A percentile compares a stretch with the other conserved stretches of the same genome.
Conservation (phyloP, 2,329 filamentous ascomycete genomes). For the Pseudogymnoascus pannorum region DNA sequence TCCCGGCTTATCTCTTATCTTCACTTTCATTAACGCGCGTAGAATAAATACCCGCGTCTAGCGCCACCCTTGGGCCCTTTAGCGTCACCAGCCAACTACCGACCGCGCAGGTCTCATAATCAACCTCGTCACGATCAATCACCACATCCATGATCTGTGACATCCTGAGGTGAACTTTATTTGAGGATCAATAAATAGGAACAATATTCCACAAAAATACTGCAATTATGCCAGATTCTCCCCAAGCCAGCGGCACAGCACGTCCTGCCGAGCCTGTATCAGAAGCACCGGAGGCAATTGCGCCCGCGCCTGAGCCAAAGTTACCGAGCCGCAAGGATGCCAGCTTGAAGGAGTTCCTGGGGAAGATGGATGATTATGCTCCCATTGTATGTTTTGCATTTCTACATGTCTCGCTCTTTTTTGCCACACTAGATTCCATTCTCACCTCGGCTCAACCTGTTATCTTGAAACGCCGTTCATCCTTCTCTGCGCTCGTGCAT, state of each 20-base stretch:
- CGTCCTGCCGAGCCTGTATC: constrained; percentile 1
- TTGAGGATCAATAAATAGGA: not conserved
- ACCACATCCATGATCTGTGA: not conserved
- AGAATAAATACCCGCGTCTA: not conserved
- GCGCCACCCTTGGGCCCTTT: not conserved
- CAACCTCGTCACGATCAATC: constrained; percentile 5
- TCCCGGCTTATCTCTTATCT: constrained; percentile 3
- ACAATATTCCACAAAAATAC: not conserved
- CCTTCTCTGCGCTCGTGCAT: not conserved
- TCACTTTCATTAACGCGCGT: not conserved
- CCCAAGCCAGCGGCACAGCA: not conserved
- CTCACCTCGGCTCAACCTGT: not conserved
- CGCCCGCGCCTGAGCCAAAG: constrained; percentile 49
- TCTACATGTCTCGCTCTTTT: not conserved
- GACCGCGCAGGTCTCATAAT: constrained; percentile 3
- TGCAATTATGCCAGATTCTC: not conserved
- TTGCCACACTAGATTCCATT: not conserved
- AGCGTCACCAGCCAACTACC: constrained; percentile 1
- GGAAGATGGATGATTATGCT: constrained; percentile 97
- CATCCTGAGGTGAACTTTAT: not conserved
- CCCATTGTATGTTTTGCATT: constrained; percentile 66
- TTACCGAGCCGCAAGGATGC: constrained; percentile 82
- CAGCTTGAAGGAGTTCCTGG: constrained; percentile 83
- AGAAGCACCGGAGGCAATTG: constrained; percentile 25
- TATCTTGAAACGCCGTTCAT: not conserved